Conservation (phyloP, 176 grass and related monocot species). For the Oryza australiensis region DNA sequence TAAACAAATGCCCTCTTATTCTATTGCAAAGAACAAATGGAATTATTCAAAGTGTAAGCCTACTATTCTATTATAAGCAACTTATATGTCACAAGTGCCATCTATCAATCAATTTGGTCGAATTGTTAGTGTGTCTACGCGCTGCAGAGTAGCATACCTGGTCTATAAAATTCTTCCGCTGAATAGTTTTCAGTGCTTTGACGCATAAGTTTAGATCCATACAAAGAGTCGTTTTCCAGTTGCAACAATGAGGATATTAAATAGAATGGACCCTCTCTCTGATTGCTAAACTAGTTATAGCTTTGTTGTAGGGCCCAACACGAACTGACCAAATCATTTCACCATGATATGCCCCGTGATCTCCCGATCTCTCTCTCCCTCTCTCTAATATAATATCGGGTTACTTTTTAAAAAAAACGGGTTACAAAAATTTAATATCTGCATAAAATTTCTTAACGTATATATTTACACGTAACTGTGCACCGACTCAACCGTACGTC, state of each 20-base stretch:
- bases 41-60: neutral
- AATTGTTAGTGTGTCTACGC: neutral
- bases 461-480: neutral
- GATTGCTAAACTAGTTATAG: conserved; percentile 34
- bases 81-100: neutral
- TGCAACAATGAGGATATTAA: conserved; percentile 23
- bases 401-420: neutral
- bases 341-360: conserved; percentile 68
- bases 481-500: neutral
- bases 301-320: conserved; percentile 41
- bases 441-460: neutral
- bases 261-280: neutral
- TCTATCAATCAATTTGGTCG: neutral
- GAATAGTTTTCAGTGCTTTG: conserved; percentile 29
- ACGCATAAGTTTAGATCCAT: conserved; percentile 27
- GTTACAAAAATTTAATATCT: neutral
- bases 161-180: neutral
- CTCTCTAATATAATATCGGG: neutral
- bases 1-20: too few species aligned
- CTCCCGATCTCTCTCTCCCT: neutral
- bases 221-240: conserved; percentile 41
- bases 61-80: neutral
- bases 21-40: neutral
- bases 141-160: conserved; percentile 17
- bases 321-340: conserved; percentile 67